Conservation (phyloP, 2,329 filamentous ascomycete species). For the Colletotrichum scovillei region DNA sequence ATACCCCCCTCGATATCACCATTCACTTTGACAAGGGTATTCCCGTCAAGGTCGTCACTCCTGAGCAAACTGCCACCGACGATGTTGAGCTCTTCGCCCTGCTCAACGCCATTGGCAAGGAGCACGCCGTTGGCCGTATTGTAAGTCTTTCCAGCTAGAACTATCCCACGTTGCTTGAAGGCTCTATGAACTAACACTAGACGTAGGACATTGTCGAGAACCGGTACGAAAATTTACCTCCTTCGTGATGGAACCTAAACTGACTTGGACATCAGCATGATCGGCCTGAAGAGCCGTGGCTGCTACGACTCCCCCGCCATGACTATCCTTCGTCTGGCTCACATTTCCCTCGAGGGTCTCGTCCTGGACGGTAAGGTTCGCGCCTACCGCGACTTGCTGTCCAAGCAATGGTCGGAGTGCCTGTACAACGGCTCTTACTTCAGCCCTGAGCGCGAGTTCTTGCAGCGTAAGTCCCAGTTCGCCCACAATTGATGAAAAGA, state of each 20-base stretch:
- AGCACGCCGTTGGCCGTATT: conserved; percentile 75
- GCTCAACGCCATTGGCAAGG: conserved; percentile 72
- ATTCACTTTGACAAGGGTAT: conserved; percentile 76
- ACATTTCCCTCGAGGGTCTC: conserved; percentile 65
- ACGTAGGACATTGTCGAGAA: conserved; percentile 56
- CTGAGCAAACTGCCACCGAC: conserved; percentile 69
- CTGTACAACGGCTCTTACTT: conserved; percentile 65
- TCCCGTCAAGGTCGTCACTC: conserved; percentile 71
- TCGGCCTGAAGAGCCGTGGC: conserved; percentile 55
- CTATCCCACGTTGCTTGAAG: background rate
- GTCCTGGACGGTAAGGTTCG: conserved; percentile 67
- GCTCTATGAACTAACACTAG: background rate
- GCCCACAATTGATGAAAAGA: fast-evolving
- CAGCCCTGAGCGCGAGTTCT: conserved; percentile 50
- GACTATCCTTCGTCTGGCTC: conserved; percentile 43
- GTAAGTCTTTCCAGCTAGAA: conserved; percentile 64
- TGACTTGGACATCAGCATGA: conserved; percentile 26
- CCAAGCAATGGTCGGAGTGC: conserved; percentile 47
- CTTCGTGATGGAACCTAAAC: background rate
- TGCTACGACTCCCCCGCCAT: conserved; percentile 64
- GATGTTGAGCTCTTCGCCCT: conserved; percentile 73
- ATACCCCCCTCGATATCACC: conserved; percentile 73
- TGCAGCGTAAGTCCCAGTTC: conserved; percentile 4
- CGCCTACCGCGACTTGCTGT: conserved; percentile 63
- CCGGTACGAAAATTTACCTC: conserved; percentile 34